Conservation (phyloP, 164 flowering plant species). For the Warburgia ugandensis region DNA sequence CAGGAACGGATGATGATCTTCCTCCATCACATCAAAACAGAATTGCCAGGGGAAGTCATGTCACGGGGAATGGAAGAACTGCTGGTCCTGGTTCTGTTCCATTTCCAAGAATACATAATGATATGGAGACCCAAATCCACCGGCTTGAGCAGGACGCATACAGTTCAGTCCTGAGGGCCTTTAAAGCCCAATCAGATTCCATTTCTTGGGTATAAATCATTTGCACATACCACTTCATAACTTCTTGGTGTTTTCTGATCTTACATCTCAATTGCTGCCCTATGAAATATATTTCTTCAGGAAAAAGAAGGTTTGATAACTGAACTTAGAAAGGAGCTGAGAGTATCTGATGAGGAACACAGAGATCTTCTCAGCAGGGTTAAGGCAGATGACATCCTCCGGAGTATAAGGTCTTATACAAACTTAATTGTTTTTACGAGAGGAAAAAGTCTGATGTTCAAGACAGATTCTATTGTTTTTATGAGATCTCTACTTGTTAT, state of each 20-base stretch:
- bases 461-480: no score
- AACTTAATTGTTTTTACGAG: no score
- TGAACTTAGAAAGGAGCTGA: constrained; percentile 84
- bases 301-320: constrained; percentile 87
- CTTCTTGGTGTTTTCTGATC: constrained; percentile 2
- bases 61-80: constrained; percentile 72
- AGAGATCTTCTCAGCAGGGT: constrained; percentile 69
- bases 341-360: constrained; percentile 89
- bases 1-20: constrained; percentile 77
- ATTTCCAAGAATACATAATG: constrained; percentile 36
- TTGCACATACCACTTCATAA: constrained; percentile 1
- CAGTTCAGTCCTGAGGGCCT: constrained; percentile 76
- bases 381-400: constrained; percentile 69
- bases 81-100: constrained; percentile 35
- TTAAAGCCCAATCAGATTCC: constrained; percentile 96
- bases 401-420: constrained; percentile 72
- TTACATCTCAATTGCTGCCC: constrained; percentile 5
- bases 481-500: no score
- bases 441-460: no score
- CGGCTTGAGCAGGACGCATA: constrained; percentile 88
- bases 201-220: constrained; percentile 72
- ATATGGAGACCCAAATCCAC: constrained; percentile 81
- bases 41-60: constrained; percentile 53
- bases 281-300: constrained; percentile 32
- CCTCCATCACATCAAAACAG: constrained; percentile 80